phyloP scores from a whole-genome alignment of 2,329 filamentous ascomycete genomes.

The Aureobasidium mangrovei region DNA sequence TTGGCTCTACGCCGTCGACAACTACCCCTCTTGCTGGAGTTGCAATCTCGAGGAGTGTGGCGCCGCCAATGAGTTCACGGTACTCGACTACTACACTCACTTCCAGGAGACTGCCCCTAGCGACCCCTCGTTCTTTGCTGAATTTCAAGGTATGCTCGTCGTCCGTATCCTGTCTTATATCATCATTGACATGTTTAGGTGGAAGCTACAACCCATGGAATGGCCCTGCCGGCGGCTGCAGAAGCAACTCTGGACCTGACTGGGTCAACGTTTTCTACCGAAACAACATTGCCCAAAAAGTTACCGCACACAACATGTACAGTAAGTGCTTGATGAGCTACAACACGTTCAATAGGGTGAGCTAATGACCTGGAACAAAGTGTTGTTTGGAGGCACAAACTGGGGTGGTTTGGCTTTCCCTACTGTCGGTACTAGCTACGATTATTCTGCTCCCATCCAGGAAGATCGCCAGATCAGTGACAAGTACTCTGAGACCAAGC shows the following conservation, averaged over 20 bases:
- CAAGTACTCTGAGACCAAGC: slow-evolving; percentile 57
- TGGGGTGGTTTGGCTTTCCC: slow-evolving; percentile 53
- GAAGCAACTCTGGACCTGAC: slow-evolving; percentile 46
- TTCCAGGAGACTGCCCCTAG: slow-evolving; percentile 30
- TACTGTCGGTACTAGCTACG: slow-evolving; percentile 40
- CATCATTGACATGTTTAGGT: slow-evolving; percentile 17
- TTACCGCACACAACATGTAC: slow-evolving; percentile 53
- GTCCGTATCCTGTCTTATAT: too few species aligned
- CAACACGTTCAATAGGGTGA: background rate
- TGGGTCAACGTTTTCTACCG: slow-evolving; percentile 58
- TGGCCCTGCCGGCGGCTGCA: slow-evolving; percentile 37
- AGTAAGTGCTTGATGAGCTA: background rate
- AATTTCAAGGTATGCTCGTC: slow-evolving; percentile 41
- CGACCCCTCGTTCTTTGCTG: slow-evolving; percentile 49
- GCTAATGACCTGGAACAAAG: slow-evolving; percentile 21
- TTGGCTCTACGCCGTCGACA: slow-evolving; percentile 21
- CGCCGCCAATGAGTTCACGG: slow-evolving; percentile 49
- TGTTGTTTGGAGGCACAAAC: slow-evolving; percentile 57
- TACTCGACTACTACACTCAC: slow-evolving; percentile 39
- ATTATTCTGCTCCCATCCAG: slow-evolving; percentile 54
- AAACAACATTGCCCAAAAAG: slow-evolving; percentile 52
- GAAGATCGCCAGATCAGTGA: slow-evolving; percentile 51
- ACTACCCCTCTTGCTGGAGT: slow-evolving; percentile 50
- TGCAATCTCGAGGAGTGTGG: slow-evolving; percentile 55
- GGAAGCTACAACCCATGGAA: slow-evolving; percentile 53